Conservation (phyloP, 306 rosid species). For the Hippophae gyantsensis region DNA sequence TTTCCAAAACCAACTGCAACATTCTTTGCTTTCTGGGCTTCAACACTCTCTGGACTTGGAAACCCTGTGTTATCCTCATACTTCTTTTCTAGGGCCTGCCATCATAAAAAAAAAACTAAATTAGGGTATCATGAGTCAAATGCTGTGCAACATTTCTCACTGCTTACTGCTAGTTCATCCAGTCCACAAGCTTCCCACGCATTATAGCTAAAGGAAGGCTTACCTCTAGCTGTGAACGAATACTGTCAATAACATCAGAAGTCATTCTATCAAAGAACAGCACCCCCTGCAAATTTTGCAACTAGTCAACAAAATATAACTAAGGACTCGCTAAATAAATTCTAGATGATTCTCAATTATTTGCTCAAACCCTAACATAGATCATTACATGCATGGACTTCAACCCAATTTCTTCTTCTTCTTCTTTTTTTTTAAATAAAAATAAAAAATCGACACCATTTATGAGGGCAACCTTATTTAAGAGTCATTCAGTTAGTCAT, state of each 20-base stretch:
- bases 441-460: background rate
- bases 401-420: no score
- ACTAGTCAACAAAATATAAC: constrained; percentile 11
- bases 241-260: constrained; percentile 56
- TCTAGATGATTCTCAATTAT: background rate
- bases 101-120: constrained; percentile 6
- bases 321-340: background rate
- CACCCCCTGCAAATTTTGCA: constrained; percentile 47
- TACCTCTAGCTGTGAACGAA: constrained; percentile 59
- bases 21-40: constrained; percentile 36
- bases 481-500: background rate
- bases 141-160: no score
- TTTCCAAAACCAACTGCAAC: constrained; percentile 72
- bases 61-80: constrained; percentile 56
- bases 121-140: background rate
- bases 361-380: background rate
- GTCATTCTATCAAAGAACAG: constrained; percentile 92
- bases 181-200: no score
- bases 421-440: no score
- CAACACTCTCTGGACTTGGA: constrained; percentile 74
- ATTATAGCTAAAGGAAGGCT: constrained; percentile 12
- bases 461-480: background rate
- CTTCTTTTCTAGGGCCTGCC: constrained; percentile 70
- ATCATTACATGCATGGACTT: no score
- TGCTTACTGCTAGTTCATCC: no score